Conservation (phyloP, 441 rosid species). For the Adansonia grandidieri region DNA sequence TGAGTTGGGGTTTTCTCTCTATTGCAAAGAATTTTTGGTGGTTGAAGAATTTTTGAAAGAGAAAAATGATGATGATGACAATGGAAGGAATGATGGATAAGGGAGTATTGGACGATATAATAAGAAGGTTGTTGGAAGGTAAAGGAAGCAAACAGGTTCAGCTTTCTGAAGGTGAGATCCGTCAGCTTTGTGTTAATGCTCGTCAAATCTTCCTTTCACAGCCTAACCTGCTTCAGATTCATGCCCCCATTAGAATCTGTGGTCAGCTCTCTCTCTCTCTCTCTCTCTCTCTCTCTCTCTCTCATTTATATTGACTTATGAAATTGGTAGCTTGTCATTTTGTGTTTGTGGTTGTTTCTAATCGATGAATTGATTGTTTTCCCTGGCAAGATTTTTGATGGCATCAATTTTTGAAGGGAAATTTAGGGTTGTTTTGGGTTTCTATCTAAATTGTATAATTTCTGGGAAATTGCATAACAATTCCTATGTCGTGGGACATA, state of each 20-base stretch:
- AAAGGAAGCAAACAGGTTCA: conserved; percentile 94
- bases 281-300: conserved; percentile 20
- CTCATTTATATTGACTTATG: background rate
- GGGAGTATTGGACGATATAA: conserved; percentile 83
- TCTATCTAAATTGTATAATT: conserved; percentile 18
- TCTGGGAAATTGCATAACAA: background rate
- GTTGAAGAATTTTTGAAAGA: conserved; percentile 17
- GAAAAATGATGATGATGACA: conserved; percentile 79
- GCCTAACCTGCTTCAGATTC: conserved; percentile 78
- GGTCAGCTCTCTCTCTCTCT: conserved; percentile 52
- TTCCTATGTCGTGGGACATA: background rate
- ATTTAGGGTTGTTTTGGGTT: conserved; percentile 17
- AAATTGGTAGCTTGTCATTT: conserved; percentile 19
- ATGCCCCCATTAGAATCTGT: conserved; percentile 87
- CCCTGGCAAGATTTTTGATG: conserved; percentile 3
- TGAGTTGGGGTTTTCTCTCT: conserved; percentile 6
- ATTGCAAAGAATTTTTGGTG: conserved; percentile 6
- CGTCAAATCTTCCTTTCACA: conserved; percentile 93
- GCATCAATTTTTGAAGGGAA: background rate
- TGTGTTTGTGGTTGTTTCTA: background rate
- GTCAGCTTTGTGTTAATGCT: conserved; percentile 94
- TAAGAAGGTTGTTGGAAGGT: conserved; percentile 89
- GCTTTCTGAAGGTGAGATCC: conserved; percentile 96
- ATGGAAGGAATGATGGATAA: conserved; percentile 92
- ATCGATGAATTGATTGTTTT: background rate